phyloP scores from a whole-genome alignment of 257 asterid genomes.

The Ocimum tenuiflorum region DNA sequence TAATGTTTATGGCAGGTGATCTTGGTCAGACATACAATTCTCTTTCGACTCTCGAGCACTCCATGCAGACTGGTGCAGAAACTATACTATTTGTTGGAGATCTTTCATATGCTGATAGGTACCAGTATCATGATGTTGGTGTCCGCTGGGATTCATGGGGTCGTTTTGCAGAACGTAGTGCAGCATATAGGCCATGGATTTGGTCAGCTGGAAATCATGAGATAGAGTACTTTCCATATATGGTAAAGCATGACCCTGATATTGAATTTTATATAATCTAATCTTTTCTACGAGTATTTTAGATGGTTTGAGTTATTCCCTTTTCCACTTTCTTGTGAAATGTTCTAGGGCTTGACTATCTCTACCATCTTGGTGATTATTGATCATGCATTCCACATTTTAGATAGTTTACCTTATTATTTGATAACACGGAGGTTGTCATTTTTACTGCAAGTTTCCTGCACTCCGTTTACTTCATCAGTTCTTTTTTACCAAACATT shows the following conservation, averaged over 20 bases:
- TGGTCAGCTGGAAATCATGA: slow-evolving; percentile 98
- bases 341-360: not conserved
- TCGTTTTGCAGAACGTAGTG: slow-evolving; percentile 67
- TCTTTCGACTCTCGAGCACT: slow-evolving; percentile 78
- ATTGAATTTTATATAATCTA: not conserved
- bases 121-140: slow-evolving; percentile 70
- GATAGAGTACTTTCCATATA: slow-evolving; percentile 76
- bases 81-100: slow-evolving; percentile 87
- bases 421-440: not conserved
- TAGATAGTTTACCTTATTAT: not conserved
- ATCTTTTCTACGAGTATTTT: not conserved
- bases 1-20: slow-evolving; percentile 58
- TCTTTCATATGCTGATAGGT: slow-evolving; percentile 94
- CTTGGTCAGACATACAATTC: slow-evolving; percentile 97
- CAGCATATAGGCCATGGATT: slow-evolving; percentile 88
- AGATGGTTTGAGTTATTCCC: not conserved
- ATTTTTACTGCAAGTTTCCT: not conserved
- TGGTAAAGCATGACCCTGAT: slow-evolving; percentile 48
- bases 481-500: not conserved
- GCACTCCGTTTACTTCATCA: not conserved
- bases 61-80: slow-evolving; percentile 59
- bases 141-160: slow-evolving; percentile 99
- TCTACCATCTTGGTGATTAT: not conserved
- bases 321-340: not conserved
- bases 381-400: not conserved